A percentile compares a stretch with the other conserved stretches of the same genome.
These are phyloP conservation scores for Austroboletus olivaceoglutinosus DNA, from an alignment of 1,284 basidiomycete species.

Conservation along the genomic window DNA sequence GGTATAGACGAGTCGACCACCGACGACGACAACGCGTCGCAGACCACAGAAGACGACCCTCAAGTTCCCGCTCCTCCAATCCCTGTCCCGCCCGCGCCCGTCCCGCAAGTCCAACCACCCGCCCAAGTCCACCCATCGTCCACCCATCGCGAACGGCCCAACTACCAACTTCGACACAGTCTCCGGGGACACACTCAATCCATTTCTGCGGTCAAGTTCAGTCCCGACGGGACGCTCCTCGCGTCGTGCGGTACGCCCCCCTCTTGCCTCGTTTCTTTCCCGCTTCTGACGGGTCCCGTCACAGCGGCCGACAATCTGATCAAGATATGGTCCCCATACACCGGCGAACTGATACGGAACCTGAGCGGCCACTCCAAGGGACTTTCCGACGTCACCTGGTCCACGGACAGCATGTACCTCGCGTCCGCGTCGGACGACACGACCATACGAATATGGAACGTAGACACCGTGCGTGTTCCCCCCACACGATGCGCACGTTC, in stretches of 20 bases:
- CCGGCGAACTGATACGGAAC: conserved; percentile 73
- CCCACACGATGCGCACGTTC: neutral
- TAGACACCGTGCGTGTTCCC: conserved; percentile 60
- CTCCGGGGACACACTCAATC: conserved; percentile 72
- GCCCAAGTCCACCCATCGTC: conserved; percentile 22
- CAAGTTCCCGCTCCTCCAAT: conserved; percentile 55
- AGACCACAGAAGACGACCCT: conserved; percentile 80
- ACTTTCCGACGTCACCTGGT: conserved; percentile 87
- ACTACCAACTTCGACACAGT: conserved; percentile 65
- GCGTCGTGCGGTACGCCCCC: conserved; percentile 70
- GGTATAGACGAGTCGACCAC: conserved; percentile 68
- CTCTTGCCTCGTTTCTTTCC: neutral
- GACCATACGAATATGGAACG: conserved; percentile 82
- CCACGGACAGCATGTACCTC: conserved; percentile 75
- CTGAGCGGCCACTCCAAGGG: conserved; percentile 76
- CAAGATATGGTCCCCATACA: conserved; percentile 79
- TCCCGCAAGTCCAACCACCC: conserved; percentile 33
- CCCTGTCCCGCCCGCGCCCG: conserved; percentile 37
- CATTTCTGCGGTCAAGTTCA: conserved; percentile 81
- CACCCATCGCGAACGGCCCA: conserved; percentile 54
- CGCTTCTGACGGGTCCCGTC: too few relatives aligned
- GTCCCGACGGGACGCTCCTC: conserved; percentile 75
- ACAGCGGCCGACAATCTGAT: conserved; percentile 72
- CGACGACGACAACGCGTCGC: conserved; percentile 75
- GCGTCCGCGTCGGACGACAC: conserved; percentile 91